Base-by-base conservation (phyloP, 768 basidiomycete species). In the Macrolepiota dolichaula region DNA sequence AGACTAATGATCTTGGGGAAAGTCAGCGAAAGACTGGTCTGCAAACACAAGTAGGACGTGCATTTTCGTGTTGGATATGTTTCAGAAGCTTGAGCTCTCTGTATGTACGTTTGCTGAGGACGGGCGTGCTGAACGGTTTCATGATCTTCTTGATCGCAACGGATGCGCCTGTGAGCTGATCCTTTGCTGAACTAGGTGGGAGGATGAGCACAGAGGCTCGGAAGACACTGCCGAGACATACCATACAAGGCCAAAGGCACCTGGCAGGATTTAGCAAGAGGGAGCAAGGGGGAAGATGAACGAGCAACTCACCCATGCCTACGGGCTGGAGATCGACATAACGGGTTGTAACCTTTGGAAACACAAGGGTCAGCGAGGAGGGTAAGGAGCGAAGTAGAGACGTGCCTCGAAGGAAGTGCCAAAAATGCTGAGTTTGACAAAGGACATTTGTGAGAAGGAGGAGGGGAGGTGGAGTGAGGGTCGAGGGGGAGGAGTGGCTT, bases 81-180 rank as follows among this genome's bases (percentile, higher is more conserved):
- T 98, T 98, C 71, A 99, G 83, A 44, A 99, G 83, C 77, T 99
- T 99, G 69, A 99, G 84, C 77, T 99, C 97, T 63, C 97, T 85
- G 75, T 98, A 98, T 1, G 97, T 99, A 65, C 97, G 83, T 78
- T 98, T 98, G 75, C 89, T 90, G 68, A 99, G 82, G n/a, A 99
- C 97, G 19, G 97, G 96, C 5, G 97, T 98, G 72, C 91, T 92
- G 79, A 99, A 99, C 6, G 97, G 97, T 75, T 99, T 99, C 96
- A 98, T 98, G 81, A 98, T 99, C 87, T 98, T 98, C 86, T 99
- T 99, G 80, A 99, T 96, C 70, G 97, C 97, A 60, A 96, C 96
- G 17, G 93, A 91, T 50, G 94, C 85, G 44, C 87, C 91, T 9
- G 94, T 96, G 57, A 98, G 85, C 75, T 98, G 96, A 73, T 96